phyloP scores from a whole-genome alignment of 805 yeast species.

The Jamesozyma lodderae region DNA sequence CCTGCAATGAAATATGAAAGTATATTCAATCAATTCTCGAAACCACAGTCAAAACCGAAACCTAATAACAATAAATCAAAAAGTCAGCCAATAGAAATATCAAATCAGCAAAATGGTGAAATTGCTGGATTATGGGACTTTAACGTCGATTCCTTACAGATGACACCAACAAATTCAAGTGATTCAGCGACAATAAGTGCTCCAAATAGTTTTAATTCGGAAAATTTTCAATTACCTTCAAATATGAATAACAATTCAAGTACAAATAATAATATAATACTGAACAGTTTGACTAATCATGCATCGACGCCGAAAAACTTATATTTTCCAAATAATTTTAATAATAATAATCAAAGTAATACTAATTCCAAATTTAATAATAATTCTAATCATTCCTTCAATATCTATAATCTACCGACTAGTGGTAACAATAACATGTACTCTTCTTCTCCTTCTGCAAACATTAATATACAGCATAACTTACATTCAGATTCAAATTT shows the following conservation, averaged over 20 bases:
- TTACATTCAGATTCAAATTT: no score
- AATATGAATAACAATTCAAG: conserved; percentile 3
- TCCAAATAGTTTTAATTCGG: conserved; percentile 28
- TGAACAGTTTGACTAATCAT: conserved; percentile 1
- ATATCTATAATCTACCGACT: conserved; percentile 4
- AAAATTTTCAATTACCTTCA: conserved; percentile 5
- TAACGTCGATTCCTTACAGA: conserved; percentile 31
- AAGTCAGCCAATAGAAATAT: conserved; percentile 24
- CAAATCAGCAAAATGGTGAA: conserved; percentile 31
- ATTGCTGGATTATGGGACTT: conserved; percentile 35
- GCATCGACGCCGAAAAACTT: neutral
- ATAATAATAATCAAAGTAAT: conserved; percentile 1
- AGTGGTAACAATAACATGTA: neutral
- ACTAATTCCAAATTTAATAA: conserved; percentile 1
- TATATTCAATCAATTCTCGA: conserved; percentile 5
- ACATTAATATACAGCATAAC: no score
- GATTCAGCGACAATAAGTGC: conserved; percentile 32
- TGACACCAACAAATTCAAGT: conserved; percentile 28
- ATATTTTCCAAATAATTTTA: neutral
- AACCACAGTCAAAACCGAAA: neutral
- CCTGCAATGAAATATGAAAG: conserved; percentile 2
- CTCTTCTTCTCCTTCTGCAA: conserved; percentile 1
- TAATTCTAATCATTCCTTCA: conserved; percentile 1
- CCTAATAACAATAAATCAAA: neutral
- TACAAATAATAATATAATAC: conserved; percentile 1